Evolutionary conservation across 2,329 filamentous ascomycete genomes (phyloP).

Genomic region (Fusarium nurragi): DNA sequence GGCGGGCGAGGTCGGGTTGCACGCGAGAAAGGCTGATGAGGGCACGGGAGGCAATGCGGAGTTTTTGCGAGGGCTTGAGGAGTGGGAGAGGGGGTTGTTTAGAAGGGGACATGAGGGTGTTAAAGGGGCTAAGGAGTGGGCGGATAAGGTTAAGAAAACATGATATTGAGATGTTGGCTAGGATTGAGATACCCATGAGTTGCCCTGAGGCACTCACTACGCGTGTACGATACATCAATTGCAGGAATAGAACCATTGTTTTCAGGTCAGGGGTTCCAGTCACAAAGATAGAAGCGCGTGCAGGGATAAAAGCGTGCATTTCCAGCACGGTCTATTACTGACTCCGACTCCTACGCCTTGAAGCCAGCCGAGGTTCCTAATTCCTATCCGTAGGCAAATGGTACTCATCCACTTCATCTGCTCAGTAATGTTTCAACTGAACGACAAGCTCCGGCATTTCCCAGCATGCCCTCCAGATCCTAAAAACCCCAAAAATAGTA

Average conservation of each 20-base stretch:
- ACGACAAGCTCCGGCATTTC: constrained; percentile 33
- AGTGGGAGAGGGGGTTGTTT: constrained; percentile 84
- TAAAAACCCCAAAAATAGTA: constrained; percentile 31
- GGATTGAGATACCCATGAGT: constrained; percentile 38
- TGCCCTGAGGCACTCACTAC: constrained; percentile 28
- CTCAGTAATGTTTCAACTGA: constrained; percentile 45
- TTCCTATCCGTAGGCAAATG: constrained; percentile 38
- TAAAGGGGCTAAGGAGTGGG: constrained; percentile 75
- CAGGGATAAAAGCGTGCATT: constrained; percentile 42
- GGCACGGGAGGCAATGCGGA: constrained; percentile 70
- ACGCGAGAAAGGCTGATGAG: constrained; percentile 85
- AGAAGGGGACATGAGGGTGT: constrained; percentile 77
- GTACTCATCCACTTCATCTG: constrained; percentile 41
- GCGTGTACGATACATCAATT: constrained; percentile 18
- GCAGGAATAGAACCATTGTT: not conserved
- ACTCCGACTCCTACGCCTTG: constrained; percentile 44
- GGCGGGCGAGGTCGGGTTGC: constrained; percentile 84
- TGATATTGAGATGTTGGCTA: constrained; percentile 33
- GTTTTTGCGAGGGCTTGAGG: constrained; percentile 87
- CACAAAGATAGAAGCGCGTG: not conserved
- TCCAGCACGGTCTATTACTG: constrained; percentile 43
- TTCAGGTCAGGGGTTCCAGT: not conserved
- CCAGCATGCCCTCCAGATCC: constrained; percentile 32
- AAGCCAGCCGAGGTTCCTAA: constrained; percentile 40
- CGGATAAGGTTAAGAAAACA: constrained; percentile 62